phyloP scores from a whole-genome alignment of 305 asterid genomes.

The Stenogyne calaminthoides region DNA sequence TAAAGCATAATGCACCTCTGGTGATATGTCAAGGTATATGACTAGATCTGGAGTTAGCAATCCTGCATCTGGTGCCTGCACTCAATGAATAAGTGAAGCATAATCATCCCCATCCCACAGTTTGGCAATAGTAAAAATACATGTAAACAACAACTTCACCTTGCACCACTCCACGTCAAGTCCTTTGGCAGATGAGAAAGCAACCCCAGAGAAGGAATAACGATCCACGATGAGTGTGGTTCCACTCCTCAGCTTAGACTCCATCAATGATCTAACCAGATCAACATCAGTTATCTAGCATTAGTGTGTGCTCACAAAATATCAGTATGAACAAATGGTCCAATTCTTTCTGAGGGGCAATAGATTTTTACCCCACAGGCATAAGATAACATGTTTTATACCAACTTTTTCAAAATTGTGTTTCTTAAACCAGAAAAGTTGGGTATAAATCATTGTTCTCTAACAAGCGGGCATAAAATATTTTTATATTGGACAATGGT shows the following conservation, averaged over 20 bases:
- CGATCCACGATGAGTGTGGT: too few relatives aligned
- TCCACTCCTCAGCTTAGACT: too few relatives aligned
- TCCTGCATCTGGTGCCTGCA: conserved; percentile 89
- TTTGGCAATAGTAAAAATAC: background rate
- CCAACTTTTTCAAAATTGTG: background rate
- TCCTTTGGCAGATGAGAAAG: too few relatives aligned
- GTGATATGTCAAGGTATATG: conserved; percentile 82
- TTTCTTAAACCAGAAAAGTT: background rate
- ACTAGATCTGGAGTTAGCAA: conserved; percentile 92
- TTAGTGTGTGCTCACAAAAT: conserved; percentile 1
- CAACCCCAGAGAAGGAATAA: too few relatives aligned
- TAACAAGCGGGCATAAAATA: background rate
- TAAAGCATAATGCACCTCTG: conserved; percentile 59
- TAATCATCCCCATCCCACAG: conserved; percentile 9
- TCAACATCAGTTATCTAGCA: conserved; percentile 21
- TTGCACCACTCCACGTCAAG: too few relatives aligned
- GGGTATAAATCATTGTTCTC: background rate
- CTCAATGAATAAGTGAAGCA: conserved; percentile 12
- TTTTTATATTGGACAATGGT: too few relatives aligned
- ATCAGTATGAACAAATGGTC: background rate
- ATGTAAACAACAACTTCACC: conserved; percentile 44
- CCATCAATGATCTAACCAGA: conserved; percentile 56
- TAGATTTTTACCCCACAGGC: background rate
- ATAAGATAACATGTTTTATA: background rate
- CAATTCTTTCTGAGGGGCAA: background rate